A percentile compares a stretch with the other conserved stretches of the same genome.
phyloP scores from a whole-genome alignment of 345 rosid species.

The Excoecaria cochinchinensis region DNA sequence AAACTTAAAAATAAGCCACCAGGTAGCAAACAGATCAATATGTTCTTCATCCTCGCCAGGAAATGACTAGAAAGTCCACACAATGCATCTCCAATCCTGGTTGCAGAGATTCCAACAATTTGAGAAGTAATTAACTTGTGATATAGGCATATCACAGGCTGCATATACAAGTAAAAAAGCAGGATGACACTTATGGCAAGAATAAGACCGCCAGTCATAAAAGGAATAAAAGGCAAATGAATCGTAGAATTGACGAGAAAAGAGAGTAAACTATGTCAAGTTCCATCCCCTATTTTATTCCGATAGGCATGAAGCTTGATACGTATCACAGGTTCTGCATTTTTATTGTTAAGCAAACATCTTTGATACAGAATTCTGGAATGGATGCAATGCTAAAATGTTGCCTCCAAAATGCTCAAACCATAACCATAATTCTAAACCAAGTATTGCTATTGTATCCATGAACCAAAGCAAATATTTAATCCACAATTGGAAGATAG shows the following conservation, averaged over 20 bases:
- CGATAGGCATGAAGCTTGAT: neutral
- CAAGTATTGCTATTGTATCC: neutral
- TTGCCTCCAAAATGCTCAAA: neutral
- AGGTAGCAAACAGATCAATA: neutral
- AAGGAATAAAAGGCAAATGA: neutral
- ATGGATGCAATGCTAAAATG: neutral
- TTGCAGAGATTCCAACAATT: neutral
- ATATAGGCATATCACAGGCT: neutral
- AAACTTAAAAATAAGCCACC: constrained; percentile 4
- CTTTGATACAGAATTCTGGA: neutral
- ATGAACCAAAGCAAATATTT: neutral
- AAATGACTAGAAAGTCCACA: neutral
- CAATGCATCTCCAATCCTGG: neutral
- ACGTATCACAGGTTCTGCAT: neutral
- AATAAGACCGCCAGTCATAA: neutral
- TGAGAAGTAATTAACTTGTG: neutral
- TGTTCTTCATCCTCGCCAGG: neutral
- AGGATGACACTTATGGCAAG: neutral
- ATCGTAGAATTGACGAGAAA: neutral
- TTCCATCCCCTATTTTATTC: neutral
- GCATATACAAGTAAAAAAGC: neutral
- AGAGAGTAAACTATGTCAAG: neutral
- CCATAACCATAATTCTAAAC: neutral
- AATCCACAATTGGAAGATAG: neutral
- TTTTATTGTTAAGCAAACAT: neutral